Evolutionary conservation across 1,139 yeast genomes (phyloP), one percentile per base, ranked within the genome.

Genomic region (Debaryomyces nepalensis): DNA sequence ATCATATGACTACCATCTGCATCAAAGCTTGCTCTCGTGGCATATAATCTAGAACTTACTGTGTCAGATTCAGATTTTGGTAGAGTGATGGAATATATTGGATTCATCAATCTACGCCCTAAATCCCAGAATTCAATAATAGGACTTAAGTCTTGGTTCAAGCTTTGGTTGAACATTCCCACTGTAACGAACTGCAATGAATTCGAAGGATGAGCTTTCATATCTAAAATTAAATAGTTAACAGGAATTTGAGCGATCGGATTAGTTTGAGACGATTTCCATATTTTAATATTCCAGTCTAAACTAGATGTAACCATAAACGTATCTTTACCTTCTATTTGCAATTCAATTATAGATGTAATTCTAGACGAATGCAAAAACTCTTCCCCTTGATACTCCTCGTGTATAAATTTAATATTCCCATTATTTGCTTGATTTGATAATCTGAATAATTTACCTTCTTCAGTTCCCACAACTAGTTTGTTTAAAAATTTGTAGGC

Each of bases 111-210:
- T 44, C 64, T 69, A 10, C 49, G 54, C 5, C 59, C 54, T 29
- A 83, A 57, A 53, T 82, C 81, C 86, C 86, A 82, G 16, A 79
- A 59, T 43, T 79, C 79, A n/a, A 82, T 52, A 10, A 62, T 52
- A 0, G 81, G 70, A 1, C 47, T 30, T 14, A 48, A 23, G 21
- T 45, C 16, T 22, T 44, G 40, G 19, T 39, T 35, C 11, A 44
- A 10, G 5, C 12, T 21, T n/a, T 55, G 40, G 14, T 68, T 60
- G 16, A 52, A 51, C 37, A 53, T 44, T 4, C 81, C 82, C 18
- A 75, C 71, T 1, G 75, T 61, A 1, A 77, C 76, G 52, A 82
- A 78, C 38, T 81, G 75, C 7, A 66, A 61, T 1, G 68, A 63
- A 9, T 56, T 48, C 8, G 55, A 51, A 0, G 83, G 84, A 33